Base-by-base conservation (phyloP, 2,329 filamentous ascomycete species). In the Ascochyta lentis region DNA sequence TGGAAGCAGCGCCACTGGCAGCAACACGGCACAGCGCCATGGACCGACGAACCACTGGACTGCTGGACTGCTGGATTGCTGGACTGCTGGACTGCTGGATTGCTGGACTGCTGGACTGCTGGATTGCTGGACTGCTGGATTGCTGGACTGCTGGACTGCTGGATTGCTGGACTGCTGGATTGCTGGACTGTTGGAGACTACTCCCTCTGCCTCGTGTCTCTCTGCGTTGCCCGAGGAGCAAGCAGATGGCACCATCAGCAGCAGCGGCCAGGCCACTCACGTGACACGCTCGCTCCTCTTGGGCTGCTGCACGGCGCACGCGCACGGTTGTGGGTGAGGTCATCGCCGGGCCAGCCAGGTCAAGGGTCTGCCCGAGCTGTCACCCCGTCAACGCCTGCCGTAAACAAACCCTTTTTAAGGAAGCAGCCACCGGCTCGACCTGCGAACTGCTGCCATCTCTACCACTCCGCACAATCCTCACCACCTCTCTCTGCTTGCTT, bases 321-420 rank as follows among this genome's bases (percentile, higher is more conserved):
- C 27, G 56, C 49, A 56, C 58, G 54, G 49, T 22, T 16, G 56
- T 56, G 61, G 64, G 66, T 73, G 63, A 72, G 65, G 69, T 71
- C 70, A 68, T 71, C 50, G 61, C 45, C 53, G 44, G 54, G 44
- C 51, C 38, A 63, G 52, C 55, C 41, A 26, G 24, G 27, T 43
- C 63, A 55, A 50, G 52, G 56, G 56, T 56, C 47, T 51, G 41
- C 54, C 35, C 51, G 52, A 44, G 54, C 49, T 53, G 69, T 75
- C 64, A 57, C 71, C 65, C 38, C 48, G 69, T 59, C 71, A 67
- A 75, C 72, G 48, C 35, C 47, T 44, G 54, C 48, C 61, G 64
- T 73, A 73, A 75, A 74, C 70, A 74, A 69, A 65, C 35, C 31
- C 52, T 73, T 74, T 69, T 73, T 73, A 74, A 74, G 53, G 53